Conservation (phyloP, 495 filamentous ascomycete species). For the Aspergillus campestris region DNA sequence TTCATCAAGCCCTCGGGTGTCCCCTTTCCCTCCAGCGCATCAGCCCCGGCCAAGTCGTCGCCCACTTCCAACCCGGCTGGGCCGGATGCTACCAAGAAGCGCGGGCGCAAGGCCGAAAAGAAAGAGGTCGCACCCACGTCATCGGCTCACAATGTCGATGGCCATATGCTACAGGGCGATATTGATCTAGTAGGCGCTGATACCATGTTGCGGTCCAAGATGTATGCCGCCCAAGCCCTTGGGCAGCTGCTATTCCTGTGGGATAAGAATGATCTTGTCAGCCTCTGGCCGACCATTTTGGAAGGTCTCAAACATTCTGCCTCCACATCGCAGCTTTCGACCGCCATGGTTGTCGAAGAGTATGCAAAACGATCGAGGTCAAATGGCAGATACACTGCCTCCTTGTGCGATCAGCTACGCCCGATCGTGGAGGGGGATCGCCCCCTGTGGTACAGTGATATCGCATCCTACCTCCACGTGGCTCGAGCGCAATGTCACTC, state of each 20-base stretch:
- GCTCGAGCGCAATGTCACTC: constrained; percentile 86
- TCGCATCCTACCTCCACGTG: constrained; percentile 79
- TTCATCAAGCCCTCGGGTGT: constrained; percentile 94
- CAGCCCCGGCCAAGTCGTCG: constrained; percentile 48
- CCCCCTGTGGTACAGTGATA: constrained; percentile 74
- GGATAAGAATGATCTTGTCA: constrained; percentile 35
- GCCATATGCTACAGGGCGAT: constrained; percentile 95
- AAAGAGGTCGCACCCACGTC: constrained; percentile 54
- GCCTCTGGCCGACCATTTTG: constrained; percentile 43
- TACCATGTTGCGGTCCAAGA: constrained; percentile 76
- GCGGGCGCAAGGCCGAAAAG: constrained; percentile 75
- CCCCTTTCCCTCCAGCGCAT: constrained; percentile 52
- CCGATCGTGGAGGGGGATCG: constrained; percentile 71
- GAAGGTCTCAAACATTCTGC: constrained; percentile 58
- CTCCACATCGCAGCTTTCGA: constrained; percentile 76
- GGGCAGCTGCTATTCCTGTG: constrained; percentile 45
- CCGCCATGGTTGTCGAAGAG: constrained; percentile 81
- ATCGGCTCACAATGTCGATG: constrained; percentile 87
- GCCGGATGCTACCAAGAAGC: constrained; percentile 44
- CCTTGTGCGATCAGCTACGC: constrained; percentile 55
- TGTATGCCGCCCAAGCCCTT: constrained; percentile 75
- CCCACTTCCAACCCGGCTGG: constrained; percentile 29
- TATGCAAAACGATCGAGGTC: constrained; percentile 49
- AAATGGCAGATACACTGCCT: constrained; percentile 36
- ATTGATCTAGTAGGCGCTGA: constrained; percentile 89